Base-by-base conservation (phyloP, 2,329 filamentous ascomycete genomes). In the Xylariaceae sp. region DNA sequence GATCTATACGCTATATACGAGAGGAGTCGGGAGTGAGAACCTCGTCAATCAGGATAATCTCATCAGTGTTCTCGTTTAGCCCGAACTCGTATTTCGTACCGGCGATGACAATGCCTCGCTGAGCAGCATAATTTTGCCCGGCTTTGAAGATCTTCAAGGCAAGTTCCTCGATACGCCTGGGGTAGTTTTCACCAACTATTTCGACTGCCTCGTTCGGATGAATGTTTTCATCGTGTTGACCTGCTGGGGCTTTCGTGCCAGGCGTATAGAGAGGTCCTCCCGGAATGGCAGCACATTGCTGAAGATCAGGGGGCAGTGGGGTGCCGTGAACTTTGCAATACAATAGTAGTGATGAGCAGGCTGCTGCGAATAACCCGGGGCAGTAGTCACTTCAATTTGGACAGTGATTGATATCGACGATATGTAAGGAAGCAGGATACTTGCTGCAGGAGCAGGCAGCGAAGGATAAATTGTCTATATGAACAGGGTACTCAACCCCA, bases 11-110 rank as follows among this genome's bases (percentile, higher is more conserved):
- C 92, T 92, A 97, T 78, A 96, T 96, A 14, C 92, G 82, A 46
- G 88, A 93, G 49, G 82, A 87, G 68, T 90, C 87, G 2, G 90
- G 84, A 7, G 87, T 90, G 54, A 95, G 74, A 16, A 94, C 89
- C 74, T 96, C 90, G 66, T 96, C 90, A 3, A 91, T 83, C 45
- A 92, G 75, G 39, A 91, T 81, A 10, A 94, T 79, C 62, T 88
- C 81, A 54, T 82, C 78, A 2, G 81, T 84, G 48, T 72, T 78
- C 56, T 81, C 77, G 60, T 87, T 83, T 16, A 89, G 73, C 5
- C 9, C 31, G 13, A 17, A 17, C n/a, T 16, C 17, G 72, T 76
- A 59, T 80, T 78, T 66, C 10, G 33, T 36, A 14, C 14, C 33
- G 14, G 33, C 33, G 14, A 36, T 36, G 33, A 36, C 14, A 14